phyloP scores from a whole-genome alignment of 352 stramenopile genomes.

The Globisporangium irregulare region DNA sequence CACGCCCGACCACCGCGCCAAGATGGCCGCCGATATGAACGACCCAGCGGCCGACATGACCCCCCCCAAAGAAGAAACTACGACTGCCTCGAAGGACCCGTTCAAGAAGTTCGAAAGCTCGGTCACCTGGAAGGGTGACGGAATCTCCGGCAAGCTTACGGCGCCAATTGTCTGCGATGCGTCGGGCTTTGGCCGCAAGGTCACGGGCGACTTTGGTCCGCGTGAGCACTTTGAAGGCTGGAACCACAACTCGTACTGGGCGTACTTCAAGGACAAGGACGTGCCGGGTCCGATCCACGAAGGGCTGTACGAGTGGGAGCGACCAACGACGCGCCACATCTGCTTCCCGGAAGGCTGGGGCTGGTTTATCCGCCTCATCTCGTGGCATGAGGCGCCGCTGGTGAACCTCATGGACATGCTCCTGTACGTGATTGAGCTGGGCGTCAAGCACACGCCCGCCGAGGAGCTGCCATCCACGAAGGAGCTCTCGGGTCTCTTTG shows the following conservation, averaged over 20 bases:
- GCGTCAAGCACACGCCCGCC: neutral
- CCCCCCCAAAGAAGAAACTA: neutral
- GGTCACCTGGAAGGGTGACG: neutral
- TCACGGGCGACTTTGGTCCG: neutral
- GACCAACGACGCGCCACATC: neutral
- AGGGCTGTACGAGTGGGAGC: neutral
- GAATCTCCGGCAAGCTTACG: neutral
- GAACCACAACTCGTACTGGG: constrained; percentile 5
- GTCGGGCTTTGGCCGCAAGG: constrained; percentile 3
- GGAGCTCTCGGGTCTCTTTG: neutral
- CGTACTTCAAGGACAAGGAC: constrained; percentile 6
- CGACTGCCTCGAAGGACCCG: neutral
- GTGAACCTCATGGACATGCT: constrained; percentile 5
- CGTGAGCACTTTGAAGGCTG: constrained; percentile 1
- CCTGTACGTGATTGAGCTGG: neutral
- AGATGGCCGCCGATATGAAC: neutral
- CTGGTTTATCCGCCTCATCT: constrained; percentile 6
- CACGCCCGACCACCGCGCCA: constrained; percentile 4
- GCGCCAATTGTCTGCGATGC: neutral
- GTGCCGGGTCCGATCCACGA: neutral
- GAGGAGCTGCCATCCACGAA: neutral
- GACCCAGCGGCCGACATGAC: neutral
- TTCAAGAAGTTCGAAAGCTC: constrained; percentile 7
- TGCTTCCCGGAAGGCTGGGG: constrained; percentile 5
- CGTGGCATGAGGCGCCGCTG: neutral